These are phyloP conservation scores for Microascus cirrosus DNA, from an alignment of 2,329 filamentous ascomycete species.

Conservation along the genomic window DNA sequence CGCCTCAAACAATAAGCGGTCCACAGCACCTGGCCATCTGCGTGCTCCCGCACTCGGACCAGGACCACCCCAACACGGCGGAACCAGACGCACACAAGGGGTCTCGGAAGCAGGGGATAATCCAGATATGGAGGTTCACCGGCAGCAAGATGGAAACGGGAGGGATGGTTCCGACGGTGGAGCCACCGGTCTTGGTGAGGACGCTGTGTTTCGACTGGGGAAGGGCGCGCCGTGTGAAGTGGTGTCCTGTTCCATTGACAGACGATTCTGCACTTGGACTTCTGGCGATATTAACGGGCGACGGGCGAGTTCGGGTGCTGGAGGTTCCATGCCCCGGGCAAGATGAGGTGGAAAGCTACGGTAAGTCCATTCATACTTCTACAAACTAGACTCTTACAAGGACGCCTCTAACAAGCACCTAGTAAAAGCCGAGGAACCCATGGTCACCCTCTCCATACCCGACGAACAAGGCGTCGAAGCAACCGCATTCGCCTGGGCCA, in stretches of 20 bases:
- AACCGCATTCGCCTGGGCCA: conserved; percentile 43
- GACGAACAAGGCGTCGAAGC: conserved; percentile 35
- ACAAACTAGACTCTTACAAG: background rate
- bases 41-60: conserved; percentile 37
- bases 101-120: conserved; percentile 28
- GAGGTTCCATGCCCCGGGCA: conserved; percentile 24
- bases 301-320: conserved; percentile 38
- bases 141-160: conserved; percentile 16
- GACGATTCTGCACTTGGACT: conserved; percentile 20
- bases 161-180: conserved; percentile 20
- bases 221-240: conserved; percentile 36
- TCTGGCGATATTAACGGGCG: conserved; percentile 37
- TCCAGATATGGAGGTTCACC: conserved; percentile 42
- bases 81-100: conserved; percentile 23
- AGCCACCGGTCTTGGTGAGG: conserved; percentile 25
- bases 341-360: conserved; percentile 17
- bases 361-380: conserved; percentile 19
- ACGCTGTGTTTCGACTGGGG: conserved; percentile 40
- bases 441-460: conserved; percentile 30
- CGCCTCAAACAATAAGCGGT: conserved; percentile 20
- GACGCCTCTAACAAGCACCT: background rate
- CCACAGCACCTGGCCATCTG: conserved; percentile 39
- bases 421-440: conserved; percentile 33
- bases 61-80: conserved; percentile 24
- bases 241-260: conserved; percentile 34